These are phyloP conservation scores for Nematocida parisii DNA, from an alignment of 371 early-diverging fungal genomes.

Conservation along the genomic window DNA sequence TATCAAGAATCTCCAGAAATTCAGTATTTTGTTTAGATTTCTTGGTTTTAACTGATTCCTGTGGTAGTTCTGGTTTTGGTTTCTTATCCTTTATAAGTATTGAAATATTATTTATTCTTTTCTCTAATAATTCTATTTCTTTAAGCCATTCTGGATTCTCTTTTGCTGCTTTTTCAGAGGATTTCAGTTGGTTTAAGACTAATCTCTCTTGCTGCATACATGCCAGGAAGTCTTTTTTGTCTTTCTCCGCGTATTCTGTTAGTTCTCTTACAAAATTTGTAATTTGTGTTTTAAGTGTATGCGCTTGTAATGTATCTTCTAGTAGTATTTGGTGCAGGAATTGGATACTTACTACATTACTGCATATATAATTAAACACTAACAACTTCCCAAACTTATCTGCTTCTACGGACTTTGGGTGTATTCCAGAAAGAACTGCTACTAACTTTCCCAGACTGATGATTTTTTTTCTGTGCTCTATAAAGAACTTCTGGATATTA, in stretches of 20 bases:
- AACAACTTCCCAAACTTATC: slow-evolving; percentile 16
- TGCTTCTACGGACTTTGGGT: slow-evolving; percentile 19
- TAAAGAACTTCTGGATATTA: slow-evolving; percentile 19
- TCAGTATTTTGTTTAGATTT: background rate
- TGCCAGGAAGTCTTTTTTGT: slow-evolving; percentile 12
- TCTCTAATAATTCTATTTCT: slow-evolving; percentile 34
- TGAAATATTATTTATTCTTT: slow-evolving; percentile 30
- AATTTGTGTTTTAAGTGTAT: slow-evolving; percentile 18
- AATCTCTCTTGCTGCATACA: background rate
- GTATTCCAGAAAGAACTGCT: slow-evolving; percentile 19
- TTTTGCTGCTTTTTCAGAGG: slow-evolving; percentile 45
- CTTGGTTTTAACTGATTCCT: background rate
- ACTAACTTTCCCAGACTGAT: slow-evolving; percentile 16
- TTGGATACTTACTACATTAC: slow-evolving; percentile 6
- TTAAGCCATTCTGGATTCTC: slow-evolving; percentile 36
- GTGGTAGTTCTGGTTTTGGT: background rate
- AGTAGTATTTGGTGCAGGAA: slow-evolving; percentile 14
- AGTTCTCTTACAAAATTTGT: slow-evolving; percentile 1
- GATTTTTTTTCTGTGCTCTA: slow-evolving; percentile 21
- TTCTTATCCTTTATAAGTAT: background rate
- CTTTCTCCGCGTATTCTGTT: slow-evolving; percentile 15
- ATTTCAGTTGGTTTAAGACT: slow-evolving; percentile 30
- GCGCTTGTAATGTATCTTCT: background rate
- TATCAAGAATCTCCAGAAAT: background rate
- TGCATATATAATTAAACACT: slow-evolving; percentile 12